Conservation (phyloP, 257 asterid genomes). For the Anisodus tanguticus region DNA sequence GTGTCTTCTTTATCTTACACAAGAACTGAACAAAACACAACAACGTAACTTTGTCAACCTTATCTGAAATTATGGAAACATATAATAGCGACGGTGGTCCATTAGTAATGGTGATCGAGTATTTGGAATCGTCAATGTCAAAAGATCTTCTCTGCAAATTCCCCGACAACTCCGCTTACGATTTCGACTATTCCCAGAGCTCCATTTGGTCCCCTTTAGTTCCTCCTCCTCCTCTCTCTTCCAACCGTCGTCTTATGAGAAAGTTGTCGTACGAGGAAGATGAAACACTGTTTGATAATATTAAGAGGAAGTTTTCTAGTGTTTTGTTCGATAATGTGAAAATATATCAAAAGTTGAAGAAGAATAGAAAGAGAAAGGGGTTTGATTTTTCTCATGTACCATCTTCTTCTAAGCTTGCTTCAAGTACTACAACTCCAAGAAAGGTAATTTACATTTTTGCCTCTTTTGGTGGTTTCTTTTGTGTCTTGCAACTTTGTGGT, state of each 20-base stretch:
- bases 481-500: too few relatives aligned
- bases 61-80: not conserved
- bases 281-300: not conserved
- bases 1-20: not conserved
- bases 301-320: slow-evolving; percentile 60
- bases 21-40: not conserved
- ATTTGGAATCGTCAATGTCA: slow-evolving; percentile 73
- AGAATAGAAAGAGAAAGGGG: slow-evolving; percentile 38
- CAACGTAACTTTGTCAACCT: not conserved
- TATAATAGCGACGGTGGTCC: slow-evolving; percentile 11
- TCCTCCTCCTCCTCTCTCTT: slow-evolving; percentile 45
- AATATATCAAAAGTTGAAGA: slow-evolving; percentile 49
- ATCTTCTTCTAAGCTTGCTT: slow-evolving; percentile 40
- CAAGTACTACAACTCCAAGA: slow-evolving; percentile 51
- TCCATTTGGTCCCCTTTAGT: slow-evolving; percentile 89
- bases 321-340: slow-evolving; percentile 44
- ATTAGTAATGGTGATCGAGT: slow-evolving; percentile 67
- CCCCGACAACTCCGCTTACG: slow-evolving; percentile 82
- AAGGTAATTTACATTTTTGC: slow-evolving; percentile 43
- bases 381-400: slow-evolving; percentile 47
- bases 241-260: slow-evolving; percentile 34
- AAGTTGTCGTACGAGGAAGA: slow-evolving; percentile 44
- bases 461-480: too few relatives aligned
- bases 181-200: slow-evolving; percentile 84
- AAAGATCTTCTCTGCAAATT: slow-evolving; percentile 68